Evolutionary conservation across 441 rosid genomes (phyloP), one percentile per base, ranked within the genome.

Genomic region (Gossypium gossypioides): DNA sequence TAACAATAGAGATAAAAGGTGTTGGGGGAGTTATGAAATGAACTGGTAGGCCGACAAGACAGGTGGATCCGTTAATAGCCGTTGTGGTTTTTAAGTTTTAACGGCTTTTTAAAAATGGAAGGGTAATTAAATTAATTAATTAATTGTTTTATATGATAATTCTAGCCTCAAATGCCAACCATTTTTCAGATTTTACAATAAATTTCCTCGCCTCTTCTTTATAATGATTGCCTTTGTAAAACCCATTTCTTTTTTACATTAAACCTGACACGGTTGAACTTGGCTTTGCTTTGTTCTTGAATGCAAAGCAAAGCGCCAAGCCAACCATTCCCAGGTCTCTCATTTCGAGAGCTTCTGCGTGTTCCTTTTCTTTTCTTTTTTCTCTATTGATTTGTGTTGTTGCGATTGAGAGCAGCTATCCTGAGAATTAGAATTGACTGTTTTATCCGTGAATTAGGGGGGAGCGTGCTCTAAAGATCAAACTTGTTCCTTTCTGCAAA

Each of bases 101-200:
- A 78, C 73, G 37, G 42, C 72, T 48, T 78, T 81, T 71, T 74
- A 27, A 78, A 77, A 15, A 27, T 68, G 62, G n/a, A 48, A 61
- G 6, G 13, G 46, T 2, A 40, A 37, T 37, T 37, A 37, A 37
- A 37, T 37, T 37, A 37, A 37, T 37, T 37, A 7, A 37, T 37
- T 37, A 58, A 4, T 58, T 15, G 18, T 62, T 18, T 34, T 4
- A 65, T 22, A 13, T 44, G 4, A 8, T 25, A 21, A 13, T 24
- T 19, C 7, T 13, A 29, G 16, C 29, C 12, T 44, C 37, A 42
- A 64, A 42, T 64, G 52, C 69, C 57, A n/a, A 44, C 19, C 46
- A 44, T 3, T 4, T 22, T 21, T n/a, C 55, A 65, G 34, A 24
- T 13, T 44, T 22, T 24, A 2, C 40, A 24, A 24, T 24, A 24